Conservation (phyloP, 345 rosid species). For the Lepidium sativum region DNA sequence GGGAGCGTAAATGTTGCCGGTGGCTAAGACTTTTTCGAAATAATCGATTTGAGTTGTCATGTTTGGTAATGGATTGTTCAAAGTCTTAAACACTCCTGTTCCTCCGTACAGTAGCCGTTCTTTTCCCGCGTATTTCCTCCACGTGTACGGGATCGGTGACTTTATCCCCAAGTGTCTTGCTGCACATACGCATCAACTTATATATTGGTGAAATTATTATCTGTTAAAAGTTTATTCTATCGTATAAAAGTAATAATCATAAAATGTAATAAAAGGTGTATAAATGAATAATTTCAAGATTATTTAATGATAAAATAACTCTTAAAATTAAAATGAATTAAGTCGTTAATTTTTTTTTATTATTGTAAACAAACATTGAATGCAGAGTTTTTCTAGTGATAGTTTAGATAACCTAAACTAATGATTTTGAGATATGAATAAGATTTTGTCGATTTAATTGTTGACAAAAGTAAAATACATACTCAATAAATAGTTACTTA, state of each 20-base stretch:
- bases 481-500: no score
- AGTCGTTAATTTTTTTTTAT: no score
- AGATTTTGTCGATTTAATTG: no score
- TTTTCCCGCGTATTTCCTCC: constrained; percentile 25
- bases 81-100: constrained; percentile 64
- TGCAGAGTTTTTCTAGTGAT: no score
- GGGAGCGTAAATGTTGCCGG: constrained; percentile 28
- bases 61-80: constrained; percentile 35
- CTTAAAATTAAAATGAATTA: no score
- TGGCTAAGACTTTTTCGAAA: constrained; percentile 35
- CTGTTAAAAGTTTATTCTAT: no score
- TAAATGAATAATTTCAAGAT: no score
- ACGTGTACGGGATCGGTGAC: constrained; percentile 62
- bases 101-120: constrained; percentile 45
- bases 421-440: no score
- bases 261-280: neutral
- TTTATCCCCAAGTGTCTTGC: constrained; percentile 49
- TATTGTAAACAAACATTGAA: no score
- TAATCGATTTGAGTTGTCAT: constrained; percentile 66
- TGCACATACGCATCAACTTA: constrained; percentile 17
- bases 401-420: no score
- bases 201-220: neutral
- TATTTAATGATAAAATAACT: no score
- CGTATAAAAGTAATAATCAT: neutral
- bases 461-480: no score